phyloP scores from a whole-genome alignment of 2,329 filamentous ascomycete species.

The Pseudogymnoascus sp. region DNA sequence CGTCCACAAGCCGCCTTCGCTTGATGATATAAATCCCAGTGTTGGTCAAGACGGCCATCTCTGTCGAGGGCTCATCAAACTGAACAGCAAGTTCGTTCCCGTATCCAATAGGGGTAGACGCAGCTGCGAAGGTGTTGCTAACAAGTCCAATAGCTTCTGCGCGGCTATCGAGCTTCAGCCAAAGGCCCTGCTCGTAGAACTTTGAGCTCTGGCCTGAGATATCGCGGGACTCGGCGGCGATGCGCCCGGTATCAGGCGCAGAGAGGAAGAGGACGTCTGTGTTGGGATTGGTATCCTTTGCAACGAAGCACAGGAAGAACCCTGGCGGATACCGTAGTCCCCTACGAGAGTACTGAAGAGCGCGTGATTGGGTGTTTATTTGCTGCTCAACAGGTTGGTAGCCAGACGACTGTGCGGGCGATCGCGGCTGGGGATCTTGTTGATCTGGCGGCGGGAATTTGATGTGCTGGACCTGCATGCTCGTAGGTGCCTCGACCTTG shows the following conservation, averaged over 20 bases:
- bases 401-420: slow-evolving; percentile 20
- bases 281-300: slow-evolving; percentile 48
- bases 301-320: slow-evolving; percentile 80
- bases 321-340: slow-evolving; percentile 69
- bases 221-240: slow-evolving; percentile 48
- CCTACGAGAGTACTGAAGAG: slow-evolving; percentile 40
- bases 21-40: slow-evolving; percentile 82
- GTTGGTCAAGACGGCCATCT: slow-evolving; percentile 87
- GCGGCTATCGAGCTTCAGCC: slow-evolving; percentile 64
- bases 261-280: slow-evolving; percentile 71
- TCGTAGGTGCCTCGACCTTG: slow-evolving; percentile 60
- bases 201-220: slow-evolving; percentile 19
- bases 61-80: slow-evolving; percentile 72
- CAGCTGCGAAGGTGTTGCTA: slow-evolving; percentile 62
- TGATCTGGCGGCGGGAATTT: slow-evolving; percentile 69
- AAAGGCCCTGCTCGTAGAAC: slow-evolving; percentile 73
- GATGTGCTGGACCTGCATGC: slow-evolving; percentile 96
- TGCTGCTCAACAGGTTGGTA: slow-evolving; percentile 18
- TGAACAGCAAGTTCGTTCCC: slow-evolving; percentile 96
- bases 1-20: slow-evolving; percentile 76
- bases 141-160: slow-evolving; percentile 73
- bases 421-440: slow-evolving; percentile 24
- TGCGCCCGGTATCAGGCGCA: slow-evolving; percentile 79
- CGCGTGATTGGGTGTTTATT: slow-evolving; percentile 34
- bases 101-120: slow-evolving; percentile 64